A percentile compares a stretch with the other conserved stretches of the same genome.
Conservation (phyloP, 2,329 filamentous ascomycete species). For the Trichoderma koningiopsis region DNA sequence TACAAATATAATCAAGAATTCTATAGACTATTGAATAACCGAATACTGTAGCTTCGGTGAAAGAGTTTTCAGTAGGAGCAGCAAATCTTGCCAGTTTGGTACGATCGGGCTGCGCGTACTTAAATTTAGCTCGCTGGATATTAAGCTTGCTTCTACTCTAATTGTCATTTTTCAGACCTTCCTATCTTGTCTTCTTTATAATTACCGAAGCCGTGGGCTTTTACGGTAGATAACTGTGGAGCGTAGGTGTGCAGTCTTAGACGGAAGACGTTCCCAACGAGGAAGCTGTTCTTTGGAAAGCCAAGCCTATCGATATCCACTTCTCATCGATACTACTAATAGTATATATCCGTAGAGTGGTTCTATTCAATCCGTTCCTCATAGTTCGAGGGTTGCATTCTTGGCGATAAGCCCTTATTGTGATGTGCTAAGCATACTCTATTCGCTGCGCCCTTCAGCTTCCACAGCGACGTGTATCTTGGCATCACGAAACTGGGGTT, state of each 20-base stretch:
- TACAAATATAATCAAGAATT: background rate
- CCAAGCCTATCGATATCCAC: background rate
- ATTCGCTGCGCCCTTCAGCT: background rate
- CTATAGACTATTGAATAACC: background rate
- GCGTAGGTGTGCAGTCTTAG: background rate
- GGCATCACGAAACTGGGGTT: too few species aligned
- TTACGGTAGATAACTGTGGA: background rate
- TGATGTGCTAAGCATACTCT: background rate
- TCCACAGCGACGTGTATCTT: background rate
- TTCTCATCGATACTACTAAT: too few species aligned
- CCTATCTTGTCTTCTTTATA: background rate
- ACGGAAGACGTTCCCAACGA: slow-evolving; percentile 10
- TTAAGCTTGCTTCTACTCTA: slow-evolving; percentile 4
- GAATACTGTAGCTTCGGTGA: background rate
- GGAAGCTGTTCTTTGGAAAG: background rate
- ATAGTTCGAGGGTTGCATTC: background rate
- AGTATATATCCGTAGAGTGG: background rate
- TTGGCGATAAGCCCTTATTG: background rate
- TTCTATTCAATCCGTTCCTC: background rate
- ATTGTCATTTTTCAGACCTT: slow-evolving; percentile 1
- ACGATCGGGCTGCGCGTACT: background rate
- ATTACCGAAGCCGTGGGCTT: background rate
- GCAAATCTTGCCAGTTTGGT: background rate
- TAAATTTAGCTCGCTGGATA: background rate
- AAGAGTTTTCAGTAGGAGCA: background rate